A percentile compares a stretch with the other conserved stretches of the same genome.
Evolutionary conservation across 768 basidiomycete species (phyloP).

Genomic region (Inosperma sp.): DNA sequence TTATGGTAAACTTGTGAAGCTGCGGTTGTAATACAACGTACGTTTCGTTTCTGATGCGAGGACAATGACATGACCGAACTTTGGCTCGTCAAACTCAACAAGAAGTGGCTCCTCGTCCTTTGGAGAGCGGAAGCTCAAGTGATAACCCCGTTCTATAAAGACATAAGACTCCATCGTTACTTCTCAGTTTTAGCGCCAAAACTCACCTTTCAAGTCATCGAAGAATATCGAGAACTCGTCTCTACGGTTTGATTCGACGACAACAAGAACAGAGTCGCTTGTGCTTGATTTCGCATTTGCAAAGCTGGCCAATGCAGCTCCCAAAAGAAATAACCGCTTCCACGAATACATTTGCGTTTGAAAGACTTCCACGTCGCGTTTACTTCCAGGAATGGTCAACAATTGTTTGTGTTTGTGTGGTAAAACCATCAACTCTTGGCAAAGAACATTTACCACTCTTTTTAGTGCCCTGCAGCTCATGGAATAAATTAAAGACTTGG

Average conservation of each 20-base stretch:
- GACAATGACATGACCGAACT: conserved; percentile 82
- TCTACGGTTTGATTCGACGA: conserved; percentile 70
- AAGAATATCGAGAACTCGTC: conserved; percentile 83
- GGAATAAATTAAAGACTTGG: too few species aligned
- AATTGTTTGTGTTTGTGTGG: conserved; percentile 22
- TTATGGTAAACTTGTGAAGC: not conserved
- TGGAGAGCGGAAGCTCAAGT: conserved; percentile 81
- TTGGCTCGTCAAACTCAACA: conserved; percentile 63
- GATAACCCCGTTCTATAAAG: conserved; percentile 68
- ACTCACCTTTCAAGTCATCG: conserved; percentile 63
- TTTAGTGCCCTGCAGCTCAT: too few species aligned
- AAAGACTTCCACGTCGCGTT: conserved; percentile 29
- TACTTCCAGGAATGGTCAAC: conserved; percentile 12
- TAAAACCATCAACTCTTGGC: conserved; percentile 14
- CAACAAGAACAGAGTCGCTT: conserved; percentile 77
- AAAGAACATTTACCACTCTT: too few species aligned
- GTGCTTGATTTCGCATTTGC: conserved; percentile 68
- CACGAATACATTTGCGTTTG: conserved; percentile 35
- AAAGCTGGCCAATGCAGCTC: conserved; percentile 26
- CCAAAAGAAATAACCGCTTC: conserved; percentile 32
- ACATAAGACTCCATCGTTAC: conserved; percentile 5
- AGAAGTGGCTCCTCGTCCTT: conserved; percentile 66
- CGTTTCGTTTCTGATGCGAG: conserved; percentile 85
- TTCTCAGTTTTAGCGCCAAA: not conserved
- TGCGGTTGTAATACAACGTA: conserved; percentile 32